Evolutionary conservation across 345 rosid genomes (phyloP).

Genomic region (Populus ilicifolia): DNA sequence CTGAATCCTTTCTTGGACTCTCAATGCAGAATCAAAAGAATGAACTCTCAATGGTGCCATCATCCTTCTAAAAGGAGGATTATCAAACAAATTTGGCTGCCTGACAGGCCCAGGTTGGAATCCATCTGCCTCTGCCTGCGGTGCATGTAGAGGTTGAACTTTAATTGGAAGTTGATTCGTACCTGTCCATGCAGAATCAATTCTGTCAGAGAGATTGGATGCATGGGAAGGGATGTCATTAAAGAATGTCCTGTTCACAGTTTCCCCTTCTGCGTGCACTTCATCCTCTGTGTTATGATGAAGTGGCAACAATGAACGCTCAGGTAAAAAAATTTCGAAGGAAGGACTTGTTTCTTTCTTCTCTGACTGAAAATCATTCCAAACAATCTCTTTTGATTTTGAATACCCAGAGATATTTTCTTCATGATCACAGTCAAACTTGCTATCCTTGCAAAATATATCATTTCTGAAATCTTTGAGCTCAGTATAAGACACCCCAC

Average conservation of each 20-base stretch:
- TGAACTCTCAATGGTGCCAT: constrained; percentile 58
- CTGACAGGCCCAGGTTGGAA: constrained; percentile 25
- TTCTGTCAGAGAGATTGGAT: constrained; percentile 75
- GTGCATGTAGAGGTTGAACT: constrained; percentile 27
- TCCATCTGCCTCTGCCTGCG: constrained; percentile 41
- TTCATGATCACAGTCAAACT: constrained; percentile 21
- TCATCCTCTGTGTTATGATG: constrained; percentile 33
- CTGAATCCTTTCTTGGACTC: constrained; percentile 53
- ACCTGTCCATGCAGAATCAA: constrained; percentile 99
- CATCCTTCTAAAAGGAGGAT: constrained; percentile 45
- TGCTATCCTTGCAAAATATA: constrained; percentile 22
- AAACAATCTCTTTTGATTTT: constrained; percentile 28
- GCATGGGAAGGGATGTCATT: constrained; percentile 37
- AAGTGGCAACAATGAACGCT: constrained; percentile 23
- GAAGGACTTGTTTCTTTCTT: constrained; percentile 24
- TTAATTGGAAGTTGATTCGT: constrained; percentile 42
- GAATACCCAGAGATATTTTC: constrained; percentile 24
- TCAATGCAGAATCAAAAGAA: constrained; percentile 85
- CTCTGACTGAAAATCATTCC: constrained; percentile 23
- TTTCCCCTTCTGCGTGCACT: constrained; percentile 41
- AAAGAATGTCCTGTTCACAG: constrained; percentile 14
- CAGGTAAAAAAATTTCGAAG: constrained; percentile 19
- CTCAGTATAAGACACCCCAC: constrained; percentile 26
- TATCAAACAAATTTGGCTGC: constrained; percentile 24
- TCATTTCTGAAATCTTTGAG: constrained; percentile 31